Evolutionary conservation across 2,329 filamentous ascomycete species (phyloP).

Genomic region (Trichoderma oligosporum): DNA sequence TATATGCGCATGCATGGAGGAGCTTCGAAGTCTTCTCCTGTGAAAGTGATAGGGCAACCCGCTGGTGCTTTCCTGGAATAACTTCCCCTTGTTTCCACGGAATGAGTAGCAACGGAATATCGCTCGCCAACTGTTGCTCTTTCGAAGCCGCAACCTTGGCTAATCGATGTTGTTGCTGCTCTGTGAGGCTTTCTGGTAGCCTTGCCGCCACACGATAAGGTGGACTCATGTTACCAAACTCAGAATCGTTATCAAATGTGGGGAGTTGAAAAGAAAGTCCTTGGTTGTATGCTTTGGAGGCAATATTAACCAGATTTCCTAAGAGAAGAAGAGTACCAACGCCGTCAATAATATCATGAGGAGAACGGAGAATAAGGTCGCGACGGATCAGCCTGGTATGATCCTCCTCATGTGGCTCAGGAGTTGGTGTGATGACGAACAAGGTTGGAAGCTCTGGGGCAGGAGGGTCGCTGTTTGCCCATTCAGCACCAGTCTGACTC

Average conservation of each 20-base stretch:
- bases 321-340: background rate
- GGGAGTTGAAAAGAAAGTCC: background rate
- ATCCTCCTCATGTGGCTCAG: background rate
- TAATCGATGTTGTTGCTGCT: constrained; percentile 21
- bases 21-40: constrained; percentile 22
- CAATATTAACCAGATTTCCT: background rate
- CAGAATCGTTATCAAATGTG: background rate
- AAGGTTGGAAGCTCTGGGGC: background rate
- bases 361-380: background rate
- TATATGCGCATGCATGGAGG: constrained; percentile 21
- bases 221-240: constrained; percentile 24
- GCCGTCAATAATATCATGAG: background rate
- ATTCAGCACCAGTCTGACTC: background rate
- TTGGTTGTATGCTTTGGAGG: background rate
- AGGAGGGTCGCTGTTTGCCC: background rate
- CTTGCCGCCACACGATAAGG: constrained; percentile 28
- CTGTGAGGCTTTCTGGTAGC: constrained; percentile 20
- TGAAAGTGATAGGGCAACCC: constrained; percentile 24
- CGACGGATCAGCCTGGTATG: background rate
- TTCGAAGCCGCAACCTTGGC: constrained; percentile 13
- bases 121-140: background rate
- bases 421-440: background rate
- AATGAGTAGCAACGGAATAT: constrained; percentile 18
- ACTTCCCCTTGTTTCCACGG: constrained; percentile 23
- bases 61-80: constrained; percentile 27